Base-by-base conservation (phyloP, 1,139 yeast species). In the Blastobotrys apis region DNA sequence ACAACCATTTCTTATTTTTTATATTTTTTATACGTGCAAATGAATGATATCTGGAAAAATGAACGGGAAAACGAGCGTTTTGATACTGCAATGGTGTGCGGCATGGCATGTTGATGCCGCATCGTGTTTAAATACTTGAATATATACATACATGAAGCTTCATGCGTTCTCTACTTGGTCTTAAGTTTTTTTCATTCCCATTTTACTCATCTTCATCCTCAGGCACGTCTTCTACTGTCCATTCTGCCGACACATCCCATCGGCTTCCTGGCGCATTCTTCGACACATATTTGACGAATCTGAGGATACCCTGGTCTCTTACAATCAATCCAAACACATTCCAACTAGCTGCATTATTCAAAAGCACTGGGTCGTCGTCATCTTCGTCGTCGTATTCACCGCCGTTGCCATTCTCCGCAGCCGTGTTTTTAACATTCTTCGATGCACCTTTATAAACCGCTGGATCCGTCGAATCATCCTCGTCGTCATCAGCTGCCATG, bases 231-330 rank as follows among this genome's bases (percentile, higher is more conserved):
- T 72, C 74, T 16, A 86, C 82, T 53, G 79, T 80, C 94, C 95
- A 90, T 57, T 83, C 85, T 48, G 84, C 80, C 32, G 75, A 72
- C 33, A 92, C 69, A 59, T 94, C 98, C 97, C 97, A 94, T 59
- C 98, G 73, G 30, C 94, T 81, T 1, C 97, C 96, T 51, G 80
- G 80, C 5, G 97, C 97, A 54, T 79, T 79, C 62, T 78, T 78
- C 61, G 96, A 85, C 6, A 92, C 94, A 58, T 92, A 94, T 63
- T 94, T 94, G 52, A 92, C 81, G 64, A 94, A 94, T 62, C 92
- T 84, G 63, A 94, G 70, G 22, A 92, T 90, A 39, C 81, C 77
- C 4, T 84, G 80, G 59, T 92, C 98, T 55, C 97, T 73, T 50
- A 85, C 73, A 71, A 87, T 86, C 49, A 94, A 65, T 19, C 80